Evolutionary conservation across 306 rosid species (phyloP).

Genomic region (Gynostemma pentaphyllum): DNA sequence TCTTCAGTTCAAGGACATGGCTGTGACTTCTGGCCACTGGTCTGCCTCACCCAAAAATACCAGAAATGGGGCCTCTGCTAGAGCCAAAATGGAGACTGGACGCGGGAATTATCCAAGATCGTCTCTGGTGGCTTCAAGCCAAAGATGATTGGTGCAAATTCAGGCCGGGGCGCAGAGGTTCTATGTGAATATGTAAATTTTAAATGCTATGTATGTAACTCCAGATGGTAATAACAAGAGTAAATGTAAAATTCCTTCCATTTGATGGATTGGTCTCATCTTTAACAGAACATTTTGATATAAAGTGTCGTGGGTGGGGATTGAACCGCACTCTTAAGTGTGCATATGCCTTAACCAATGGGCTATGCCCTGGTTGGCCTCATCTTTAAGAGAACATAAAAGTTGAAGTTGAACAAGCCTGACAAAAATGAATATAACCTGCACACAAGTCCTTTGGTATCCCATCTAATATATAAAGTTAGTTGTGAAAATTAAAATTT

Average conservation of each 20-base stretch:
- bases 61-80: conserved; percentile 44
- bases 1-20: conserved; percentile 78
- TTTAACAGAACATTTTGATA: background rate
- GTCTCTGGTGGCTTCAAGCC: conserved; percentile 21
- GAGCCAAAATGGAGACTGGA: conserved; percentile 32
- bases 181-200: conserved; percentile 8
- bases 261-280: conserved; percentile 8
- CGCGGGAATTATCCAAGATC: conserved; percentile 31
- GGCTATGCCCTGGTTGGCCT: too few relatives aligned
- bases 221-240: background rate
- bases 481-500: too few relatives aligned
- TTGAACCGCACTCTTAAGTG: too few relatives aligned
- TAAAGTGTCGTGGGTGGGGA: too few relatives aligned
- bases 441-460: too few relatives aligned
- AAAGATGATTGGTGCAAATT: conserved; percentile 16
- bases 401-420: too few relatives aligned
- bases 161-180: background rate
- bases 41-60: conserved; percentile 40
- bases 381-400: too few relatives aligned
- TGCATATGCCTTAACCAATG: too few relatives aligned
- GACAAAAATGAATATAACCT: too few relatives aligned
- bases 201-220: background rate
- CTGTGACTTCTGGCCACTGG: conserved; percentile 77
- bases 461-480: too few relatives aligned
- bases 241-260: conserved; percentile 1